Base-by-base conservation (phyloP, 1,284 basidiomycete genomes). In the Flammula alnicola region DNA sequence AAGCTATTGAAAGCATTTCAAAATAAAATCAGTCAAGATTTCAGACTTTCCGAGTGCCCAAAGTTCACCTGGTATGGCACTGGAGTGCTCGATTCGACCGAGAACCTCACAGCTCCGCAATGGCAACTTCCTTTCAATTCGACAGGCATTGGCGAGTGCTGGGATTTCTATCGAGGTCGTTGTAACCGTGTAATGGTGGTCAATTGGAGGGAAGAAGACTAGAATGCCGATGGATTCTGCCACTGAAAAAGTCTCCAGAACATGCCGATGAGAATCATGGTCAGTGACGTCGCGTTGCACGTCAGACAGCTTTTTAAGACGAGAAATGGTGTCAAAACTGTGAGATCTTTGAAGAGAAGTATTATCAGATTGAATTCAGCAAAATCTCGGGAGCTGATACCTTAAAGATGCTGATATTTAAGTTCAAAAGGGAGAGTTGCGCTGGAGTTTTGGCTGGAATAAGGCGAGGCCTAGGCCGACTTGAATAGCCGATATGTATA, bases 91-190 rank as follows among this genome's bases (percentile, higher is more conserved):
- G 78, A 82, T 47, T 78, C 60, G 3, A 83, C 67, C 6, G 63
- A 72, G 62, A 83, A 85, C 53, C 67, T 69, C 20, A 84, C 76
- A 8, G 79, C 68, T 14, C 83, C 82, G 51, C 82, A 84, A 55
- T 84, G 83, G 58, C 82, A 84, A 54, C 78, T 81, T 56, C 79
- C 82, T 63, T 78, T 67, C 38, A 84, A 67, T 57, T 75, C 67
- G 41, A 80, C 60, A 49, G 82, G 79, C 81, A 83, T 82, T 27
- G 42, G 31, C 29, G 46, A 3, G n/a, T 36, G 14, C 17, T 20
- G n/a, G n/a, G n/a, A n/a, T n/a, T n/a, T n/a, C n/a, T n/a, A n/a
- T n/a, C n/a, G n/a, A n/a, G n/a, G n/a, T n/a, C n/a, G n/a, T 3
- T 25, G 36, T 22, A 12, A 38, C 12, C 22, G 36, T 32, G 36